Base-by-base conservation (phyloP, 306 rosid species). In the Vigna unguiculata region DNA sequence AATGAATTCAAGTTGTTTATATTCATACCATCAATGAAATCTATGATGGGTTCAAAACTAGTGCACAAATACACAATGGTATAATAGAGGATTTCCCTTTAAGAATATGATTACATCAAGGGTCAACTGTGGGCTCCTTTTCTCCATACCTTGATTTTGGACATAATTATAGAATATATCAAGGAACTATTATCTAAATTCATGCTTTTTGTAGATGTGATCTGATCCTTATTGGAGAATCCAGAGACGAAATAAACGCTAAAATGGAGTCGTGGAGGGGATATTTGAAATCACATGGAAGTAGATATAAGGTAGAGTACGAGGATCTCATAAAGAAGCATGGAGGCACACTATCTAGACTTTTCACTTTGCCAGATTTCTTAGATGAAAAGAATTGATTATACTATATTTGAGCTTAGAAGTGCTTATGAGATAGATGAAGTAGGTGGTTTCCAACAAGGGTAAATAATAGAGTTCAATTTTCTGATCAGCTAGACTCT, bases 21-120 rank as follows among this genome's bases (percentile, higher is more conserved):
- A 64, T 64, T 64, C 49, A 48, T 11, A 55, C 9, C 17, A 52
- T 28, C 22, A 69, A 69, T 21, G n/a, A 69, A 28, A 69, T 48
- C 30, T 48, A 5, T 11, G 24, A 28, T 49, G 60, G 46, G 24
- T 45, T 24, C 47, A 25, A 25, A 24, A 47, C 59, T 47, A 24
- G 25, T 38, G 43, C 43, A 2, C 11, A 7, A 38, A 38, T 0
- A 38, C 43, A 8, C 2, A 3, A 38, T 38, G 43, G 40, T 36
- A 36, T 36, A 7, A 36, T 38, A 38, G 38, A 34, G 40, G 40
- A 34, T 34, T 34, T 34, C 40, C 40, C 40, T 6, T 34, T 34
- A 34, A 34, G 8, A 34, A 34, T 6, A 34, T 34, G 40, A 34
- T 34, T 34, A 34, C 40, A 34, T 34, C 40, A 34, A 34, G 8